These are phyloP conservation scores for Brasenia schreberi DNA, from an alignment of 164 flowering plant species.

Conservation along the genomic window DNA sequence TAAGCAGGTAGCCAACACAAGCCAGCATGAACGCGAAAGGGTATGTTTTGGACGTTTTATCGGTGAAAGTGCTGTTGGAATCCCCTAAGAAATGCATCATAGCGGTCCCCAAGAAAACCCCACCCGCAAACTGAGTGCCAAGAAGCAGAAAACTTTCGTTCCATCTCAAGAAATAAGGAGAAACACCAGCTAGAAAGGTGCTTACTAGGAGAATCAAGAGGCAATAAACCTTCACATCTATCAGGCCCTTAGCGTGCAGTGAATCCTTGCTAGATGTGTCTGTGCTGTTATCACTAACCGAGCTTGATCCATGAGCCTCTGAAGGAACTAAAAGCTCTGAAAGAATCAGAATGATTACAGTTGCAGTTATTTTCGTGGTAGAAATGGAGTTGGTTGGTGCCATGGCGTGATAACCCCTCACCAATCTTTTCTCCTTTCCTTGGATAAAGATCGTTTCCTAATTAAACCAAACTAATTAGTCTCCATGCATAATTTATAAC, in stretches of 20 bases:
- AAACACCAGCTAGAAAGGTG: slow-evolving; percentile 65
- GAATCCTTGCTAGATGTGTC: slow-evolving; percentile 3
- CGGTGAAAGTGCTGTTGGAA: slow-evolving; percentile 34
- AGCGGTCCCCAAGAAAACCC: slow-evolving; percentile 67
- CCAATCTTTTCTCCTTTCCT: too few relatives aligned
- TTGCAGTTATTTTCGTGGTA: too few relatives aligned
- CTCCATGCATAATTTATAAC: too few relatives aligned
- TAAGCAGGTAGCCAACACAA: slow-evolving; percentile 48
- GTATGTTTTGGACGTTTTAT: slow-evolving; percentile 34
- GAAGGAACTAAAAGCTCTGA: too few relatives aligned
- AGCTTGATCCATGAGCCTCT: too few relatives aligned
- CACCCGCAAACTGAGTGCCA: slow-evolving; percentile 87
- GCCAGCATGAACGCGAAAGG: slow-evolving; percentile 84
- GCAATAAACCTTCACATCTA: slow-evolving; percentile 63
- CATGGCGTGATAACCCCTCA: too few relatives aligned
- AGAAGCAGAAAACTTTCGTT: slow-evolving; percentile 58
- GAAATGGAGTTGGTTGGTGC: too few relatives aligned
- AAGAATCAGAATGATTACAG: too few relatives aligned
- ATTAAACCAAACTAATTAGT: too few relatives aligned
- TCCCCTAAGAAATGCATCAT: slow-evolving; percentile 82
- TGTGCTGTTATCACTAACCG: too few relatives aligned
- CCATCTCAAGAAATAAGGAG: slow-evolving; percentile 75
- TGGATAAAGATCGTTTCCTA: too few relatives aligned
- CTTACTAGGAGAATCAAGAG: slow-evolving; percentile 44
- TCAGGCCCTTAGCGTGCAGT: slow-evolving; percentile 30